Evolutionary conservation across 345 rosid genomes (phyloP).

Genomic region (Syzygium aromaticum): DNA sequence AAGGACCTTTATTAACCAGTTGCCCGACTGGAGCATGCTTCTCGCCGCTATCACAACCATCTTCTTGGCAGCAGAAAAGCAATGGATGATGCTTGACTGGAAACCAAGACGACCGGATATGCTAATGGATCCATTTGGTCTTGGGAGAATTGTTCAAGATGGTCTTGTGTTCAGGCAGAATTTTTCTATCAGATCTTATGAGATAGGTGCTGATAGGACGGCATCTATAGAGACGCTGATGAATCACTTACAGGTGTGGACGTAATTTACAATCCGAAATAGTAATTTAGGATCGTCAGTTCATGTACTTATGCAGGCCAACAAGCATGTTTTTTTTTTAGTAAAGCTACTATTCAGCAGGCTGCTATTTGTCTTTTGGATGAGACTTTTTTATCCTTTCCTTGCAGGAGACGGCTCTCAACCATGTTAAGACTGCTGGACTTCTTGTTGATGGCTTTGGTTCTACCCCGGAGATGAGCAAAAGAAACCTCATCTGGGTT

Average conservation of each 20-base stretch:
- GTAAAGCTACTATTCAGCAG: not conserved
- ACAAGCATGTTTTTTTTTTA: not conserved
- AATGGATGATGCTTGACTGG: slow-evolving; percentile 99
- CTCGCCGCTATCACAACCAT: slow-evolving; percentile 96
- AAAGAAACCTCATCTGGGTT: slow-evolving; percentile 93
- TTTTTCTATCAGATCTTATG: slow-evolving; percentile 92
- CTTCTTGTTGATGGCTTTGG: slow-evolving; percentile 94
- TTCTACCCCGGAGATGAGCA: slow-evolving; percentile 92
- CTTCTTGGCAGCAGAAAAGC: slow-evolving; percentile 98
- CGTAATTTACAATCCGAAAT: not conserved
- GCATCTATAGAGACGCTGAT: slow-evolving; percentile 95
- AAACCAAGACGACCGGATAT: slow-evolving; percentile 83
- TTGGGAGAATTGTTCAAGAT: slow-evolving; percentile 89
- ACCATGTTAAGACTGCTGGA: slow-evolving; percentile 83
- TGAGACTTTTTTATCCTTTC: not conserved
- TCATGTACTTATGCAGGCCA: not conserved
- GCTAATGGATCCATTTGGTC: slow-evolving; percentile 73
- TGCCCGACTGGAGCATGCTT: slow-evolving; percentile 99
- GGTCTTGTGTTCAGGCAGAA: slow-evolving; percentile 80
- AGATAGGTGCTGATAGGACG: slow-evolving; percentile 94
- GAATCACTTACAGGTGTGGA: slow-evolving; percentile 89
- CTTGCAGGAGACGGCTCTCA: slow-evolving; percentile 89
- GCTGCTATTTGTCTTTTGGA: not conserved
- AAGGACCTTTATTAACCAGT: slow-evolving; percentile 81
- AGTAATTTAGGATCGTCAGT: not conserved